Conservation (phyloP, 257 asterid genomes). For the Capsicum chinense region DNA sequence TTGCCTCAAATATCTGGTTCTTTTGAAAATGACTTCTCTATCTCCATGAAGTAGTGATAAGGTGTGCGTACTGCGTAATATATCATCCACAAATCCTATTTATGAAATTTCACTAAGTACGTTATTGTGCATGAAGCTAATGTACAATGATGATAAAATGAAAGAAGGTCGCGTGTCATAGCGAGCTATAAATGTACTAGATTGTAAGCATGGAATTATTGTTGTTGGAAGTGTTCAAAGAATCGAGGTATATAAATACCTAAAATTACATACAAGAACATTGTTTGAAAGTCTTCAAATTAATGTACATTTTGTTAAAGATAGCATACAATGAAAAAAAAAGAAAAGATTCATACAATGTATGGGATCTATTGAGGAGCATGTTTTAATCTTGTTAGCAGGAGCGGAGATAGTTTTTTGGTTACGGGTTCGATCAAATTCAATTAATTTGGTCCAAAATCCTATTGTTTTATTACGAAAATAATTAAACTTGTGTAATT, state of each 20-base stretch:
- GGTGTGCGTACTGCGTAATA: too few relatives aligned
- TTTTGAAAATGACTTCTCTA: too few relatives aligned
- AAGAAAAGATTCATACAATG: neutral
- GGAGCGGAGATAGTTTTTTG: neutral
- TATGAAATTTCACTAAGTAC: too few relatives aligned
- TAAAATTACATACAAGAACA: neutral
- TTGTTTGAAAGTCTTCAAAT: neutral
- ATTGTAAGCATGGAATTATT: neutral
- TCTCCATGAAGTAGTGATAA: too few relatives aligned
- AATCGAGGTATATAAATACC: neutral
- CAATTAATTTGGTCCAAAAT: too few relatives aligned
- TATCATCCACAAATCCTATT: too few relatives aligned
- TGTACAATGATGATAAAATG: neutral
- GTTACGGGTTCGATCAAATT: neutral
- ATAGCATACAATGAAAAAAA: too few relatives aligned
- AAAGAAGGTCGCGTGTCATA: neutral
- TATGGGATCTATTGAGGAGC: neutral
- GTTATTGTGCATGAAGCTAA: neutral
- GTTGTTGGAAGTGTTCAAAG: neutral
- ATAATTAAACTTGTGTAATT: too few relatives aligned
- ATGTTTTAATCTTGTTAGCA: too few relatives aligned
- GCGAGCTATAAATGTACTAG: neutral
- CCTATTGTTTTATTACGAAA: too few relatives aligned
- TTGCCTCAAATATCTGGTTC: neutral
- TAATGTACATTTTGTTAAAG: too few relatives aligned